Percentiles rank a stretch among this genome's conserved stretches.
Conservation (phyloP, 108 stramenopile species). For the Cyclotella atomus region DNA sequence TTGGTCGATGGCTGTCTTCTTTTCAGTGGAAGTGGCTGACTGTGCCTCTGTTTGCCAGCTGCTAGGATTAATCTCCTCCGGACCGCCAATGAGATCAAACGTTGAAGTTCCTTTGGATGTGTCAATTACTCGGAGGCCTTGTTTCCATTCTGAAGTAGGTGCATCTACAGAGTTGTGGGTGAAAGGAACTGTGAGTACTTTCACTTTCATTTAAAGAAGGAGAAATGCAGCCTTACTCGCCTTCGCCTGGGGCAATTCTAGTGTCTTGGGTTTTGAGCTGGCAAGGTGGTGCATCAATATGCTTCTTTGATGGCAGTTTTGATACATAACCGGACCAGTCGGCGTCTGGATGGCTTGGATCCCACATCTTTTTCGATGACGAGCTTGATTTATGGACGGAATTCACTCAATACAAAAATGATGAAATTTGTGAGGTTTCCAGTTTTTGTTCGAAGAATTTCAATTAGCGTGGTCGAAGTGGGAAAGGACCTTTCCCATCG, state of each 20-base stretch:
- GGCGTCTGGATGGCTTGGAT: constrained; percentile 46
- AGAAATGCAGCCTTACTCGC: too few relatives aligned
- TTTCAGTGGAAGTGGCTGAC: constrained; percentile 24
- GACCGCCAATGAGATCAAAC: constrained; percentile 33
- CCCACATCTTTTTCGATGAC: background rate
- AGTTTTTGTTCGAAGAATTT: too few relatives aligned
- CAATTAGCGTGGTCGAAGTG: too few relatives aligned
- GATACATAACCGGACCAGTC: constrained; percentile 62
- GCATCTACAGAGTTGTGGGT: background rate
- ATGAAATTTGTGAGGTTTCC: too few relatives aligned
- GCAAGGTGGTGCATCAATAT: constrained; percentile 24
- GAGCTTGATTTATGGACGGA: background rate
- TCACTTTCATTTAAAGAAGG: too few relatives aligned
- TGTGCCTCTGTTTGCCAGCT: constrained; percentile 55
- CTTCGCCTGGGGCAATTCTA: constrained; percentile 15
- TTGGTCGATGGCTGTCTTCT: constrained; percentile 45
- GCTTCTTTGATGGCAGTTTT: constrained; percentile 25
- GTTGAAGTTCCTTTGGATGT: constrained; percentile 12
- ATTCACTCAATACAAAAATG: too few relatives aligned
- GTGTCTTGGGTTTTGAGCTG: constrained; percentile 26
- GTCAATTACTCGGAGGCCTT: constrained; percentile 4
- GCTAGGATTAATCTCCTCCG: constrained; percentile 17
- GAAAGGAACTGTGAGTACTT: background rate
- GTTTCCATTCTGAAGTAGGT: constrained; percentile 10
- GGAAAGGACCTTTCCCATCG: background rate